Conservation (phyloP, 2,329 filamentous ascomycete genomes). For the Alternaria postmessia region DNA sequence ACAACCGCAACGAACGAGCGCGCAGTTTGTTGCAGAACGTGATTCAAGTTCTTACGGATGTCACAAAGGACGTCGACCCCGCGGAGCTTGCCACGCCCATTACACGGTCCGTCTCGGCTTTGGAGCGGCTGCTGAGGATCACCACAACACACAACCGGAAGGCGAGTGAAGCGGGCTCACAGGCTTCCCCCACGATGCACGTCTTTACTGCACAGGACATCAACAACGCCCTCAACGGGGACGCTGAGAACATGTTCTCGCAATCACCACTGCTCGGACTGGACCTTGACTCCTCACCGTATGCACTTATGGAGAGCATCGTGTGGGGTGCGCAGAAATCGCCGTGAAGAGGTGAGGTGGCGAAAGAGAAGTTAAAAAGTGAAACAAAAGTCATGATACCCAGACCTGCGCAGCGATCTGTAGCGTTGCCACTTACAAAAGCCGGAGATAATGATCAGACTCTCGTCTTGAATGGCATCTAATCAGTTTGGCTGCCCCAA, state of each 20-base stretch:
- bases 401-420: conserved; percentile 3
- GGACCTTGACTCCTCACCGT: conserved; percentile 56
- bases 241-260: conserved; percentile 37
- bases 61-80: conserved; percentile 57
- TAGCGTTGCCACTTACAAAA: background rate
- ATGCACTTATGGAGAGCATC: conserved; percentile 59
- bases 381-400: conserved; percentile 13
- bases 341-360: background rate
- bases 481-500: background rate
- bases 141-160: conserved; percentile 31
- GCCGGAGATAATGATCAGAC: background rate
- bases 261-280: conserved; percentile 48
- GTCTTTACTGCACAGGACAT: conserved; percentile 50
- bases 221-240: conserved; percentile 46
- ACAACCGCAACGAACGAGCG: conserved; percentile 55
- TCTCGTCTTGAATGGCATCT: background rate
- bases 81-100: conserved; percentile 59
- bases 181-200: conserved; percentile 41
- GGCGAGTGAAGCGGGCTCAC: conserved; percentile 40
- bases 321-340: conserved; percentile 53
- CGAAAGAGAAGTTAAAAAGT: background rate
- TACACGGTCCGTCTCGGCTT: conserved; percentile 56
- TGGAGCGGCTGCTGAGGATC: conserved; percentile 54
- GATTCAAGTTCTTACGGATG: conserved; percentile 56
- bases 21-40: conserved; percentile 57